These are phyloP conservation scores for Clonostachys solani DNA, from an alignment of 2,329 filamentous ascomycete species.

Conservation along the genomic window DNA sequence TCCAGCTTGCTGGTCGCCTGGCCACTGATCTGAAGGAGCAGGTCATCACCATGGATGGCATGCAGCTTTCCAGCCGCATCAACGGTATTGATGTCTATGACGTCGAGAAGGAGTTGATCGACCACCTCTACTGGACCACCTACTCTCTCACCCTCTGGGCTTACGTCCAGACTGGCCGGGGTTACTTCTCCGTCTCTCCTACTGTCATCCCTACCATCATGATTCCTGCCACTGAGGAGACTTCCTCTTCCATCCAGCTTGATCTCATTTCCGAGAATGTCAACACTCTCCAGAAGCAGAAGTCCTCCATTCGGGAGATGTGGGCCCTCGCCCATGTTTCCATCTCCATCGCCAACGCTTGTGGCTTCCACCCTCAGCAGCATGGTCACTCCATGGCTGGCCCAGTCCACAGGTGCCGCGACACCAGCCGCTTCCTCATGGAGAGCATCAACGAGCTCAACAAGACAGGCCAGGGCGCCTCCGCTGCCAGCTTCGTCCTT, in stretches of 20 bases:
- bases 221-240: conserved; percentile 19
- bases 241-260: conserved; percentile 21
- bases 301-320: conserved; percentile 23
- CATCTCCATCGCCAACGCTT: conserved; percentile 21
- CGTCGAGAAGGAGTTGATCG: conserved; percentile 30
- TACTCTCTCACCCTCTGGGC: conserved; percentile 31
- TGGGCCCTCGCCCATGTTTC: conserved; percentile 25
- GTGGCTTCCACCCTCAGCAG: conserved; percentile 15
- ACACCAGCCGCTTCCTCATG: conserved; percentile 17
- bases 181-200: conserved; percentile 13
- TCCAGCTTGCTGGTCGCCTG: conserved; percentile 23
- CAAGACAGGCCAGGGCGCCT: conserved; percentile 12
- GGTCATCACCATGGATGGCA: conserved; percentile 15
- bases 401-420: conserved; percentile 14
- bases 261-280: conserved; percentile 29
- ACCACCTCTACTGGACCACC: conserved; percentile 32
- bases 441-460: conserved; percentile 15
- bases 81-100: conserved; percentile 33
- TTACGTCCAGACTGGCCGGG: conserved; percentile 24
- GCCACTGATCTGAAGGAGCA: conserved; percentile 22
- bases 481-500: conserved; percentile 17
- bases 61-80: conserved; percentile 25
- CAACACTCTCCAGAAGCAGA: conserved; percentile 26
- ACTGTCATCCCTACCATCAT: conserved; percentile 17
- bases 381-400: conserved; percentile 11